Evolutionary conservation across 2,329 filamentous ascomycete genomes (phyloP).

Genomic region (Hymenoscyphus linearis): DNA sequence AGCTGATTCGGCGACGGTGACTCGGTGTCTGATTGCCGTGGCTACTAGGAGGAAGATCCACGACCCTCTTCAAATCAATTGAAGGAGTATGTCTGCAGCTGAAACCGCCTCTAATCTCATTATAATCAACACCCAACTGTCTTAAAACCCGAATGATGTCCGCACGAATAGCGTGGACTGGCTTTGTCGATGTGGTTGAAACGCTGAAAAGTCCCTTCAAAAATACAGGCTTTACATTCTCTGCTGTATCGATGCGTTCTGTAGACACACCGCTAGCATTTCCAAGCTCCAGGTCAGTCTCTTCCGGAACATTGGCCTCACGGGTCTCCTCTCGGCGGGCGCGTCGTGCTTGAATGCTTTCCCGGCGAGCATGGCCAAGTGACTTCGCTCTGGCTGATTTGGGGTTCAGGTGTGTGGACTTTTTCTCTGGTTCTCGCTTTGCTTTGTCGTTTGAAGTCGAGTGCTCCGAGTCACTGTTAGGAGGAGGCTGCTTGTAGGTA

Average conservation of each 20-base stretch:
- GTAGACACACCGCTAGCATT: slow-evolving; percentile 56
- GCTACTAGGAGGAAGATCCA: slow-evolving; percentile 56
- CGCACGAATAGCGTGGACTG: slow-evolving; percentile 74
- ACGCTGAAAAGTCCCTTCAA: slow-evolving; percentile 97
- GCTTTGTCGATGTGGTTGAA: slow-evolving; percentile 90
- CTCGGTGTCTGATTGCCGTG: slow-evolving; percentile 42
- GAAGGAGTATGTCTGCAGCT: slow-evolving; percentile 82
- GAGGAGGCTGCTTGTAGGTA: slow-evolving; percentile 58
- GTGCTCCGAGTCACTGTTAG: slow-evolving; percentile 75
- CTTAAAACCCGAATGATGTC: slow-evolving; percentile 89
- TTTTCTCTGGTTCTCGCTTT: slow-evolving; percentile 37
- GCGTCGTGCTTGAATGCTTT: slow-evolving; percentile 86
- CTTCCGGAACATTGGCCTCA: slow-evolving; percentile 79
- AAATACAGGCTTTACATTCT: slow-evolving; percentile 88
- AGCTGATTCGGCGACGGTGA: slow-evolving; percentile 77
- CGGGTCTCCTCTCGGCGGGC: slow-evolving; percentile 65
- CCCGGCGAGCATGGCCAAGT: slow-evolving; percentile 79
- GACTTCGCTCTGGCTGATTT: slow-evolving; percentile 74
- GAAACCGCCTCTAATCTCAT: slow-evolving; percentile 91
- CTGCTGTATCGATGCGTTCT: slow-evolving; percentile 60
- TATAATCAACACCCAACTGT: slow-evolving; percentile 84
- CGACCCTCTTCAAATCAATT: slow-evolving; percentile 74
- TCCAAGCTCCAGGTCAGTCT: slow-evolving; percentile 76
- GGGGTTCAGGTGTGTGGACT: slow-evolving; percentile 40
- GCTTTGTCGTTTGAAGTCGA: slow-evolving; percentile 42